Percentiles rank a stretch among this genome's conserved stretches.
Conservation (phyloP, 2,329 filamentous ascomycete genomes). For the Clathrospora elynae region DNA sequence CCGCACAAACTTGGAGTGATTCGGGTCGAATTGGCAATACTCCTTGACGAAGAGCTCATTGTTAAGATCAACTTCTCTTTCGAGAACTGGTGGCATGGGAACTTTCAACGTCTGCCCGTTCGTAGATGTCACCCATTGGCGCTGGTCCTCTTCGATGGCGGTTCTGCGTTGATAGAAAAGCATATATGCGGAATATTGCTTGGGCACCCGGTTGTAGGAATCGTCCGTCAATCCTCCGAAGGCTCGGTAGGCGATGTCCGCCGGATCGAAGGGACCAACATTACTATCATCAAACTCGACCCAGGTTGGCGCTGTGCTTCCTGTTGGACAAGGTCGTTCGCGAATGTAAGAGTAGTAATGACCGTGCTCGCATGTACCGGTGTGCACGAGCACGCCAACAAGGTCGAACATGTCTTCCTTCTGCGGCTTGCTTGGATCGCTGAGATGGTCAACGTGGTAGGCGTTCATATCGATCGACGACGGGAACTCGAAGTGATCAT, state of each 20-base stretch:
- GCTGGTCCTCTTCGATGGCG: conserved; percentile 56
- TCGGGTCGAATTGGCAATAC: conserved; percentile 78
- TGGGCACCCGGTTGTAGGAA: conserved; percentile 34
- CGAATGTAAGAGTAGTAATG: conserved; percentile 98
- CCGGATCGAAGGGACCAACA: conserved; percentile 75
- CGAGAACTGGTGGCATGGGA: conserved; percentile 52
- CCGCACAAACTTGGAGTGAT: conserved; percentile 70
- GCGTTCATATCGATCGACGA: conserved; percentile 80
- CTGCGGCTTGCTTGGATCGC: conserved; percentile 60
- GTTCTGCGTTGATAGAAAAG: conserved; percentile 89
- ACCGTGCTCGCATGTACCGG: conserved; percentile 88
- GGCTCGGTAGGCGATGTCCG: conserved; percentile 73
- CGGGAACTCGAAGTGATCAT: conserved; percentile 92
- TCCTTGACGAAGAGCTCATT: conserved; percentile 76
- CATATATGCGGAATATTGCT: conserved; percentile 82
- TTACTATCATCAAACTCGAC: conserved; percentile 93
- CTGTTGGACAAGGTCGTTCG: conserved; percentile 66
- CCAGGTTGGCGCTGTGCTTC: conserved; percentile 63
- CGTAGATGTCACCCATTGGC: conserved; percentile 48
- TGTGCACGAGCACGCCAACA: conserved; percentile 92
- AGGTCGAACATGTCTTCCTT: conserved; percentile 84
- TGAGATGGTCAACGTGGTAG: conserved; percentile 86
- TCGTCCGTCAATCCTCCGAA: conserved; percentile 59
- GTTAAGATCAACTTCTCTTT: conserved; percentile 66
- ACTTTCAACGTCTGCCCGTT: conserved; percentile 54